Conservation (phyloP, 441 rosid genomes). For the Erysimum cheiri region DNA sequence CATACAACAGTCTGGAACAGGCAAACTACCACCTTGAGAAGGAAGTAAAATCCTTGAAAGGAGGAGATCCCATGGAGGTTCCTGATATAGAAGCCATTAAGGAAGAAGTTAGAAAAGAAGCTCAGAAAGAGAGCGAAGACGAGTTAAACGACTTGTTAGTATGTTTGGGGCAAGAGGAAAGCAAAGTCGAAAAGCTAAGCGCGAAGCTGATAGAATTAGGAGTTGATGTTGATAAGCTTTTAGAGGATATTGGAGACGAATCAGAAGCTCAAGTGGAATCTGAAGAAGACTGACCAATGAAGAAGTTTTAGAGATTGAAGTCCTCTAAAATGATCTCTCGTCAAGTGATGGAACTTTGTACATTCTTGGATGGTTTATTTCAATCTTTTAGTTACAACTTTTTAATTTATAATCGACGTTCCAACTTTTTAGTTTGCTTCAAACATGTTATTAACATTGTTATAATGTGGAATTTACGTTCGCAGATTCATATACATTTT, state of each 20-base stretch:
- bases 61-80: slow-evolving; percentile 52
- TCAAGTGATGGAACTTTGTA: slow-evolving; percentile 37
- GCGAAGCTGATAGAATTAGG: slow-evolving; percentile 77
- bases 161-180: slow-evolving; percentile 98
- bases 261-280: slow-evolving; percentile 72
- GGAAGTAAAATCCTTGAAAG: slow-evolving; percentile 77
- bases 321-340: slow-evolving; percentile 17
- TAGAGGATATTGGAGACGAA: slow-evolving; percentile 91
- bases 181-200: slow-evolving; percentile 84
- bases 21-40: slow-evolving; percentile 77
- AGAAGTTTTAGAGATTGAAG: neutral
- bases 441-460: slow-evolving; percentile 11
- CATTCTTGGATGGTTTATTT: slow-evolving; percentile 28
- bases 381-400: neutral
- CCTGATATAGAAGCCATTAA: slow-evolving; percentile 68
- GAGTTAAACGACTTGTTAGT: slow-evolving; percentile 94
- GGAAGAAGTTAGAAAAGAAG: slow-evolving; percentile 92
- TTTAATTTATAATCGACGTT: slow-evolving; percentile 4
- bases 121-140: slow-evolving; percentile 93
- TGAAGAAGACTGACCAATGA: slow-evolving; percentile 59
- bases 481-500: slow-evolving; percentile 2
- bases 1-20: slow-evolving; percentile 90
- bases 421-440: slow-evolving; percentile 20
- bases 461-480: slow-evolving; percentile 1
- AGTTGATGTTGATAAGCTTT: slow-evolving; percentile 82